Base-by-base conservation (phyloP, 208 protist genomes). In the Leptomonas pyrrhocoris region DNA sequence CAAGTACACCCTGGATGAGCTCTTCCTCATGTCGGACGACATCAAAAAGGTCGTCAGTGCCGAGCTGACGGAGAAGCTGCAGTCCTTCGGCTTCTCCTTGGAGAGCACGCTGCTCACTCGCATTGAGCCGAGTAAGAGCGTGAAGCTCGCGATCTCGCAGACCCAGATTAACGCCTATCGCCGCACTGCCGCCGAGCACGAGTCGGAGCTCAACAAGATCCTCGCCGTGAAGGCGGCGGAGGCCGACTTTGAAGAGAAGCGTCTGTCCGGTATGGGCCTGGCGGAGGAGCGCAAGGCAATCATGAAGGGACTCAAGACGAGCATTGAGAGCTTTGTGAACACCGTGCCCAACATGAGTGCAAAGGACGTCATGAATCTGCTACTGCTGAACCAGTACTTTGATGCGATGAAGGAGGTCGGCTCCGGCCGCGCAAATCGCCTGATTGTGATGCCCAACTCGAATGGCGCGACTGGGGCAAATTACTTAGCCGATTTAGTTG, bases 301-400 rank as follows among this genome's bases (percentile, higher is more conserved):
- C 68, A 89, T 92, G 80, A 70, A 64, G 1, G 85, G 86, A 5
- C 73, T 90, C n/a, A 86, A 87, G 56, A 80, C 71, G 56, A 84
- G 75, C 76, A 89, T 92, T 64, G 85, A 88, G 60, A 67, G 59
- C 23, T 90, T 92, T 34, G 77, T 83, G 9, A 68, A 83, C 30
- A 70, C 43, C 8, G 85, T 90, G 8, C 80, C 80, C 11, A 83
- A 69, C 28, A 80, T 87, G 68, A 61, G 23, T 13, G 77, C 80
- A 18, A 67, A 67, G n/a, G 84, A 89, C 27, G 86, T 92, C 16
- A 89, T 92, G 84, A 81, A 89, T 51, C 72, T 94, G 62, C 65
- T 92, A 2, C 68, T 94, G 36, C 72, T 94, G 58, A 94, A 90
- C 51, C 89, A 94, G 74, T 92, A 92, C 80, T 94, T 92, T 62